Percentiles rank a stretch among this genome's conserved stretches.
These are phyloP conservation scores for Xanthoconium purpureum DNA, from an alignment of 768 basidiomycete species.

Conservation along the genomic window DNA sequence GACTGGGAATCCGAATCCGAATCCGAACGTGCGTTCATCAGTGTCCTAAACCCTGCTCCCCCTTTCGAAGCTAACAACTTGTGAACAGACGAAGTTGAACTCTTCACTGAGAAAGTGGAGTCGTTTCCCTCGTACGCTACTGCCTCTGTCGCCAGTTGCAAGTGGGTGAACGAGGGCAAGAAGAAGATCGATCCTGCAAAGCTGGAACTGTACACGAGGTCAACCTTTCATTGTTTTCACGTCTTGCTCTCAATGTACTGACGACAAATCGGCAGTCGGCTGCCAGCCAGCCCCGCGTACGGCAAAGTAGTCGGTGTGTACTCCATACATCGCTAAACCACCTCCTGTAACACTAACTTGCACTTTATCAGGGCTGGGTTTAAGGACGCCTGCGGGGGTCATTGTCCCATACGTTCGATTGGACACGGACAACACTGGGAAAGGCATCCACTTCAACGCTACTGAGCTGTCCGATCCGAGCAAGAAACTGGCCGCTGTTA, in stretches of 20 bases:
- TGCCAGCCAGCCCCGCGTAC: not conserved
- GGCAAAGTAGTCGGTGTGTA: not conserved
- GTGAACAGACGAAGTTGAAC: not conserved
- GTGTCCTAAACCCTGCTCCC: not conserved
- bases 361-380: not conserved
- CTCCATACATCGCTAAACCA: not conserved
- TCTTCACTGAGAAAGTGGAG: not conserved
- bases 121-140: not conserved
- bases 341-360: not conserved
- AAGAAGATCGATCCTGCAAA: not conserved
- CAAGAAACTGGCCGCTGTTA: not conserved
- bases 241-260: not conserved
- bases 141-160: not conserved
- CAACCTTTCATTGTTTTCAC: not conserved
- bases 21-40: not conserved
- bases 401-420: not conserved
- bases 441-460: not conserved
- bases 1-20: not conserved
- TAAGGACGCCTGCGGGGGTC: not conserved
- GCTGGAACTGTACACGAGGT: not conserved
- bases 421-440: not conserved
- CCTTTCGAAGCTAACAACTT: not conserved
- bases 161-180: not conserved
- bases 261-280: not conserved
- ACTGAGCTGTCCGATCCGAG: not conserved